Evolutionary conservation across 2,329 filamentous ascomycete species (phyloP), one percentile per base, ranked within the genome.

Genomic region (Colletotrichum sp.): DNA sequence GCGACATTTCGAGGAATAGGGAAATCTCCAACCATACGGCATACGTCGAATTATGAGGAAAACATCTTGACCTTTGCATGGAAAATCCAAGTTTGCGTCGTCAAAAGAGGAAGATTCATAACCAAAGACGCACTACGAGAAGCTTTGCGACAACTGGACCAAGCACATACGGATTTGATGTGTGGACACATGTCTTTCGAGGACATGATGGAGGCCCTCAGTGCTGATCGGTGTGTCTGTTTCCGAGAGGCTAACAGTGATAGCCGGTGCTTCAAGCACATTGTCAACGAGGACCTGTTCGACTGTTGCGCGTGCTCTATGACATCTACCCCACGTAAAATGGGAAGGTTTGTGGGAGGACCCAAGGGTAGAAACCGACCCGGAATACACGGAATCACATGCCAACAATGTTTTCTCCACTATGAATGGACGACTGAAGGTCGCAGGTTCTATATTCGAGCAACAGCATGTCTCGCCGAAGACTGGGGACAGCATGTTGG

Each of bases 381-480:
- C 4, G 16, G 19, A 44, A 4, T 44, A 11, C 39, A 49, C 11
- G n/a, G 6, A 22, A 49, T 49, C 44, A 49, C 0, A n/a, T 49
- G 44, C 44, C 9, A 1, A 49, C 0, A 49, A 0, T 49, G 44
- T 49, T 49, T n/a, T 4, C 2, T 9, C n/a, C 5, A 44, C 4
- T 49, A 49, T 49, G 19, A 49, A 1, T 49, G 44, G 44, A 22
- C 44, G 19, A n/a, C 44, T 22, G 44, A 49, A 49, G 19, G 11
- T 49, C 44, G 44, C 44, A 49, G 44, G 44, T 3, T 49, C 44
- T 49, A 1, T 0, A n/a, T 49, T 49, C 44, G 6, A 7, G 19
- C 44, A 49, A 22, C 1, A n/a, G 13, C 0, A 0, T n/a, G 0
- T 49, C 19, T 49, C 2, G 44, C 44, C 44, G 19, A n/a, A 0